phyloP scores from a whole-genome alignment of 2,329 filamentous ascomycete species.

The Fonsecaea nubica region DNA sequence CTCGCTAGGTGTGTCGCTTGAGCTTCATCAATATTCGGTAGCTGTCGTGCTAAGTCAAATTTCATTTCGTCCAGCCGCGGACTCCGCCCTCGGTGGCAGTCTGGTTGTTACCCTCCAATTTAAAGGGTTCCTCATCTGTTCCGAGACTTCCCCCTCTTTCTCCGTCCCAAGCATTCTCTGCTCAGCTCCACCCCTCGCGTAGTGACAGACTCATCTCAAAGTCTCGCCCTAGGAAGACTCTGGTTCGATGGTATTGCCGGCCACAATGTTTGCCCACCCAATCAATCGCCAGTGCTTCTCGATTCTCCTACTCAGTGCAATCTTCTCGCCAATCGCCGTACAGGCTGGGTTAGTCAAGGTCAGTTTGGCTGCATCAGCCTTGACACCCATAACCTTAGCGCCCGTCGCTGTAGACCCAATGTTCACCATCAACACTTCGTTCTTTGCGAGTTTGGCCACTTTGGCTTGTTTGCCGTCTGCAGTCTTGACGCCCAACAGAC shows the following conservation, averaged over 20 bases:
- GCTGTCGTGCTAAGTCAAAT: neutral
- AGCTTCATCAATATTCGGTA: neutral
- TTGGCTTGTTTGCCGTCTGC: conserved; percentile 99
- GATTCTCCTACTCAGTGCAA: conserved; percentile 92
- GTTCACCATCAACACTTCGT: conserved; percentile 99
- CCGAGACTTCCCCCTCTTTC: neutral
- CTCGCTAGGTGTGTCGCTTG: neutral
- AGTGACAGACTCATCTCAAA: neutral
- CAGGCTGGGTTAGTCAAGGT: conserved; percentile 91
- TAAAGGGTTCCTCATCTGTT: neutral
- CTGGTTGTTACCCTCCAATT: neutral
- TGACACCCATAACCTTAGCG: conserved; percentile 95
- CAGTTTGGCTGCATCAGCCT: conserved; percentile 96
- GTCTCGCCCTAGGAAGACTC: conserved; percentile 36
- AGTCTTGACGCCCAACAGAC: conserved; percentile 94
- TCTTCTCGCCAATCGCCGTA: conserved; percentile 97
- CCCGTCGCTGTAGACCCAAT: conserved; percentile 97
- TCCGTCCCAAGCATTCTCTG: neutral
- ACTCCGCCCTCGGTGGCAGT: neutral
- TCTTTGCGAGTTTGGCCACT: conserved; percentile 97
- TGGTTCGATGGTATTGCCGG: conserved; percentile 57
- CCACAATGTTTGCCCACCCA: conserved; percentile 82
- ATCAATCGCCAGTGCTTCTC: conserved; percentile 99
- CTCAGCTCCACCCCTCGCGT: neutral
- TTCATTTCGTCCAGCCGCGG: neutral